Evolutionary conservation across 2,329 filamentous ascomycete genomes (phyloP).

Genomic region (Mycocentrospora acerina): DNA sequence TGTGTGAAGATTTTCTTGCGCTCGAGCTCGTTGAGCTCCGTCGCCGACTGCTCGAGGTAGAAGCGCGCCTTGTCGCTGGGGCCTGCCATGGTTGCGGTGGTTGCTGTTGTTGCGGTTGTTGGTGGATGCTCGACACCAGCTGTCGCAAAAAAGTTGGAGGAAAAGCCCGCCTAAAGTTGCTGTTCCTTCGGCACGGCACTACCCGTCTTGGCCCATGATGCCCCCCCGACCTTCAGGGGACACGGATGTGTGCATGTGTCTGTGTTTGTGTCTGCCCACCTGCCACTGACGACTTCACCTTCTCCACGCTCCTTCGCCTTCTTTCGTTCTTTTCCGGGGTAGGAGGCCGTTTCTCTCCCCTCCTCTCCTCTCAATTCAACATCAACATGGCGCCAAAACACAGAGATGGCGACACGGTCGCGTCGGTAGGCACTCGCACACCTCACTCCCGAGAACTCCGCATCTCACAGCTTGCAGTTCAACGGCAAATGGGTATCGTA

Average conservation of each 20-base stretch:
- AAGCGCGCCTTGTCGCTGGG: slow-evolving; percentile 93
- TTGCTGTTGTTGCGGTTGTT: not conserved
- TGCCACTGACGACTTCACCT: slow-evolving; percentile 10
- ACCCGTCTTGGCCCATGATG: slow-evolving; percentile 12
- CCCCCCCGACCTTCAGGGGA: slow-evolving; percentile 32
- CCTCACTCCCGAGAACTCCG: slow-evolving; percentile 20
- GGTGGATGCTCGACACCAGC: slow-evolving; percentile 11
- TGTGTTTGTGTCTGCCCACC: slow-evolving; percentile 3
- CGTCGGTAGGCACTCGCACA: slow-evolving; percentile 51
- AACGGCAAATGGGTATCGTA: slow-evolving; percentile 90
- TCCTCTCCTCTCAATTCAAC: slow-evolving; percentile 2
- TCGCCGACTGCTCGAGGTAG: slow-evolving; percentile 88
- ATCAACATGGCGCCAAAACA: slow-evolving; percentile 59
- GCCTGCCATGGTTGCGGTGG: slow-evolving; percentile 64
- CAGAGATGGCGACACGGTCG: slow-evolving; percentile 64
- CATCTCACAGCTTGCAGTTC: slow-evolving; percentile 53
- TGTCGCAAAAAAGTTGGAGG: slow-evolving; percentile 24
- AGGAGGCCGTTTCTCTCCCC: slow-evolving; percentile 7
- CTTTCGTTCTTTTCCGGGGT: slow-evolving; percentile 21
- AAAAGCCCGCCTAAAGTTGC: slow-evolving; percentile 20
- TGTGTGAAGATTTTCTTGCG: slow-evolving; percentile 87
- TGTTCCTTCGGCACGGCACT: not conserved
- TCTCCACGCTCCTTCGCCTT: slow-evolving; percentile 33
- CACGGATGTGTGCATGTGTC: slow-evolving; percentile 10
- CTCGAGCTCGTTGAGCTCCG: slow-evolving; percentile 89